Base-by-base conservation (phyloP, 805 yeast species). In the Hyphopichia homilentoma region DNA sequence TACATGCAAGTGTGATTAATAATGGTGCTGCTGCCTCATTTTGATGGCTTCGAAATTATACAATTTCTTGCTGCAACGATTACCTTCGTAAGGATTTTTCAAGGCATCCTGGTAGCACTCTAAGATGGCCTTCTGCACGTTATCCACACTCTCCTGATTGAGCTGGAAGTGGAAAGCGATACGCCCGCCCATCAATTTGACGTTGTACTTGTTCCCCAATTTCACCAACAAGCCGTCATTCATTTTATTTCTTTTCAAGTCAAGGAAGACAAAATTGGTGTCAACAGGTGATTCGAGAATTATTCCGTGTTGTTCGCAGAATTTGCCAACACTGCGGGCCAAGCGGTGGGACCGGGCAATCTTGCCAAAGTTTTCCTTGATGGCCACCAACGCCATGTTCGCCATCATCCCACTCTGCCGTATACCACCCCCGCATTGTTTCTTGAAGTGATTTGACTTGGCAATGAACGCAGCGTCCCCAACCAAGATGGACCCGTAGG, bases 361-460 rank as follows among this genome's bases (percentile, higher is more conserved):
- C 34, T 77, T 71, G 20, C 76, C 64, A 65, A 84, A 79, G 50
- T 83, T 84, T 42, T 81, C 80, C 34, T 84, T 79, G 33, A 89
- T 68, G 16, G 95, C 94, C 32, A 71, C 68, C n/a, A 69, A 55
- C 3, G 95, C 96, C 84, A 89, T 88, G 34, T 76, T 69, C 5
- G 90, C 68, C 48, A 89, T 69, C 59, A 85, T 61, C 35, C 97
- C 97, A 23, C 83, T 70, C 63, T 89, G 97, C 54, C 97, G 73
- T 30, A 89, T 77, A 43, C 96, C 96, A 46, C 96, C 96, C 52
- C 97, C 97, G 43, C 77, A 76, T 62, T 89, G 96, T 51, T 89
- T 89, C 46, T 84, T 82, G 65, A 88, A 83, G 61, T 88, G 95
- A 54, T 79, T 81, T 25, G 93, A 86, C 50, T 77, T 79, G 46